Evolutionary conservation across 139 green algal species (phyloP).

Genomic region (Haematococcus lacustris): DNA sequence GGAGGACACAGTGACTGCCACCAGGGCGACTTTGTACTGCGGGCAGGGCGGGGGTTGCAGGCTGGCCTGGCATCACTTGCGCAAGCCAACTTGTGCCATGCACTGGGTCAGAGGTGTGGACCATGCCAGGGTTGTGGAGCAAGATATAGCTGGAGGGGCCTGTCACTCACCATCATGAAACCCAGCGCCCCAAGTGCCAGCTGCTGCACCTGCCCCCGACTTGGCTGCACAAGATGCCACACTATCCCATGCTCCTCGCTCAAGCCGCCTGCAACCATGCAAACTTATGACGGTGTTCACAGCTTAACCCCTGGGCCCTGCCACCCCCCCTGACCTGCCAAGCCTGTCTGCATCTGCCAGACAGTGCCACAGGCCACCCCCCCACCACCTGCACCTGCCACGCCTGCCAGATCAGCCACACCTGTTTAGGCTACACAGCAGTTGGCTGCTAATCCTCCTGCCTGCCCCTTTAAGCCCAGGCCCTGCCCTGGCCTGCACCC

Average conservation of each 20-base stretch:
- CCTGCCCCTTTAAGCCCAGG: too few relatives aligned
- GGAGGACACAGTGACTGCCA: slow-evolving; percentile 9
- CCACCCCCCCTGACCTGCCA: slow-evolving; percentile 6
- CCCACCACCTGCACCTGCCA: too few relatives aligned
- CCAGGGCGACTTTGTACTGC: slow-evolving; percentile 14
- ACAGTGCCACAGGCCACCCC: background rate
- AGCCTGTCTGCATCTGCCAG: background rate
- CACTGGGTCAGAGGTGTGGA: slow-evolving; percentile 7
- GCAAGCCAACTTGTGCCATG: background rate
- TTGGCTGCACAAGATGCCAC: background rate
- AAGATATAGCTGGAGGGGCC: background rate
- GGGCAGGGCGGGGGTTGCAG: too few relatives aligned
- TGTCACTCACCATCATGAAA: slow-evolving; percentile 14
- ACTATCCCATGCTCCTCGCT: background rate
- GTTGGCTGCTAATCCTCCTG: too few relatives aligned
- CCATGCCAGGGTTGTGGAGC: background rate
- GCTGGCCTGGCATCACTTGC: background rate
- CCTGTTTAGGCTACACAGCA: too few relatives aligned
- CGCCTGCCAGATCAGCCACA: too few relatives aligned
- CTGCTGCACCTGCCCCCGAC: slow-evolving; percentile 13
- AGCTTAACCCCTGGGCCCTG: background rate
- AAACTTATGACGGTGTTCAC: too few relatives aligned
- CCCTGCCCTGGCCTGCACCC: too few relatives aligned
- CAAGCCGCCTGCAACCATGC: background rate
- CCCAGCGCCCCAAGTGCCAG: slow-evolving; percentile 16